phyloP scores from a whole-genome alignment of 2,329 filamentous ascomycete species.

The Aspergillus terreus region DNA sequence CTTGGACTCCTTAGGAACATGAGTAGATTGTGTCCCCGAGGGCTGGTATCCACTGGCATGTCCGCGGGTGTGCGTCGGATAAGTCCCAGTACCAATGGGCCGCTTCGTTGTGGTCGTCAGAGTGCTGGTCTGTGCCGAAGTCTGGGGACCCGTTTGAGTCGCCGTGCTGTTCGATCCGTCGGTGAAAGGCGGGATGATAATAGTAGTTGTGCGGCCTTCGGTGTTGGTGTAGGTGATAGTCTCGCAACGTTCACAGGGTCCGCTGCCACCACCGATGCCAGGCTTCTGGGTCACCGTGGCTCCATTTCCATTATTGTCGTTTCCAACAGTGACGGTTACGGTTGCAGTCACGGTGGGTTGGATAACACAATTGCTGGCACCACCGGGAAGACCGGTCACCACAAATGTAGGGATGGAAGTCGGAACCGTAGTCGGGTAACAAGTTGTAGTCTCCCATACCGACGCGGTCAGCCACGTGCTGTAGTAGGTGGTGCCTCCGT shows the following conservation, averaged over 20 bases:
- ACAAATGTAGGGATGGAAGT: constrained; percentile 1
- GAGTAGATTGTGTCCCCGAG: neutral
- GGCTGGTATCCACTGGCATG: neutral
- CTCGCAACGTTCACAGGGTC: constrained; percentile 19
- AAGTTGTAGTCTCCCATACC: constrained; percentile 26
- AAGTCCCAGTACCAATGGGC: neutral
- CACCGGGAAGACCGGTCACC: neutral
- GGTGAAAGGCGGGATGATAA: constrained; percentile 20
- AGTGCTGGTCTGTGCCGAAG: neutral
- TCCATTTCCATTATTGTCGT: neutral
- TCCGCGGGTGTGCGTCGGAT: neutral
- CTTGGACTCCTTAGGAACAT: neutral
- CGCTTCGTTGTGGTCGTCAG: neutral
- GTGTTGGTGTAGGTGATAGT: constrained; percentile 27
- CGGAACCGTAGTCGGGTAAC: constrained; percentile 21
- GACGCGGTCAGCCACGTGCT: constrained; percentile 30
- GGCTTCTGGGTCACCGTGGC: neutral
- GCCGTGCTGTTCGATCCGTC: neutral
- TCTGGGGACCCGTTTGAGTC: neutral
- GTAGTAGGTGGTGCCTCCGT: constrained; percentile 28
- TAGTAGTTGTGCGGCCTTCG: constrained; percentile 21
- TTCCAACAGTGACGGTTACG: constrained; percentile 12
- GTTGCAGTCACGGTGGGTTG: constrained; percentile 12
- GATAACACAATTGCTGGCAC: neutral
- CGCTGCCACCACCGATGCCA: neutral